phyloP scores from a whole-genome alignment of 2,329 filamentous ascomycete genomes.

The Fusarium chuoi region DNA sequence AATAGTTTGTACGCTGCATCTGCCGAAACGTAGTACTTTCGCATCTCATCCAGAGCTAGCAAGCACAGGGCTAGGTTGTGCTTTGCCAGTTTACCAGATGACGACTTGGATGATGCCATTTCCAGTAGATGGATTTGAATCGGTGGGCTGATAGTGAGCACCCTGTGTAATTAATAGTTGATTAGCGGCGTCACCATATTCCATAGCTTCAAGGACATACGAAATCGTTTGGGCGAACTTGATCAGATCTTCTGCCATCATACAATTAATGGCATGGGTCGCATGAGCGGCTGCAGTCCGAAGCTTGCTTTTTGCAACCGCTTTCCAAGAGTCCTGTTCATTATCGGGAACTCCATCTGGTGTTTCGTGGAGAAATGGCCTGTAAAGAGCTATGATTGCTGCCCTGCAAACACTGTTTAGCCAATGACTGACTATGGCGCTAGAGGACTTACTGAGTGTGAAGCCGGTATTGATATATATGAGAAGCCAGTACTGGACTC shows the following conservation, averaged over 20 bases:
- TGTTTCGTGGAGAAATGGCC: neutral
- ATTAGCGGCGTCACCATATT: neutral
- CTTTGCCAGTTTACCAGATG: neutral
- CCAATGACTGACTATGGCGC: neutral
- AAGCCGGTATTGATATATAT: neutral
- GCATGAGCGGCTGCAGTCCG: neutral
- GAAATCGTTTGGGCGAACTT: neutral
- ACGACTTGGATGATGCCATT: neutral
- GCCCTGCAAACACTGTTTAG: neutral
- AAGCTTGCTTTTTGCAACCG: neutral
- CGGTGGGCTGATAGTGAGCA: slow-evolving; percentile 2
- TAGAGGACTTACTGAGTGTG: neutral
- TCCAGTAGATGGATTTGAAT: slow-evolving; percentile 15
- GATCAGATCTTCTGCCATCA: neutral
- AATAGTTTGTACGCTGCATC: slow-evolving; percentile 14
- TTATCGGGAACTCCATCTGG: neutral
- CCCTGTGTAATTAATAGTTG: neutral
- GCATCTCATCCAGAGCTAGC: slow-evolving; percentile 11
- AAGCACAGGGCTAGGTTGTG: slow-evolving; percentile 14
- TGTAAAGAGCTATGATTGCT: neutral
- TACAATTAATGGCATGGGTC: neutral
- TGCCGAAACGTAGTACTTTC: slow-evolving; percentile 13
- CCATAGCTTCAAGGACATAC: neutral
- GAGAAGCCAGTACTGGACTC: neutral
- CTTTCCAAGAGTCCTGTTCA: neutral